Percentiles rank a stretch among this genome's conserved stretches.
phyloP scores from a whole-genome alignment of 2,329 filamentous ascomycete genomes.

The Tolypocladium capitatum region DNA sequence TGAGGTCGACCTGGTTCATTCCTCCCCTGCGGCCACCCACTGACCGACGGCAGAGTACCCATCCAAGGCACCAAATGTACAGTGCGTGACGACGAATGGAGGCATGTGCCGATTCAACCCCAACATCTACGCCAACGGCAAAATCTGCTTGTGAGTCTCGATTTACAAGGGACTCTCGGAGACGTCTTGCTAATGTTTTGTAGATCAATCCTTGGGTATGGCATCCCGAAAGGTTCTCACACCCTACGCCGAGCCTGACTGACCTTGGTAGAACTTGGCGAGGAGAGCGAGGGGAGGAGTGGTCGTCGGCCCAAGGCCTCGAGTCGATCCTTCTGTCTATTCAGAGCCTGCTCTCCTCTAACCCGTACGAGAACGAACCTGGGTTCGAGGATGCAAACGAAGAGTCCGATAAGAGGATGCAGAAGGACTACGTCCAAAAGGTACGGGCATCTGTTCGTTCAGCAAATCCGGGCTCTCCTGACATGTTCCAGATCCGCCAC shows the following conservation, averaged over 20 bases:
- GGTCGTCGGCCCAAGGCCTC: constrained; percentile 90
- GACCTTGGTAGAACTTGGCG: constrained; percentile 66
- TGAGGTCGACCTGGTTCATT: constrained; percentile 18
- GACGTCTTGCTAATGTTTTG: background rate
- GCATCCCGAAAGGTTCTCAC: background rate
- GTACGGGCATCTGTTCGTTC: constrained; percentile 25
- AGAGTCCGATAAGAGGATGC: constrained; percentile 55
- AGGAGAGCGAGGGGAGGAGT: constrained; percentile 80
- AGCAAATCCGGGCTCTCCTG: constrained; percentile 1
- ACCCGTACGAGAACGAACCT: constrained; percentile 93
- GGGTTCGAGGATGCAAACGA: constrained; percentile 71
- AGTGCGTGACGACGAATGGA: constrained; percentile 72
- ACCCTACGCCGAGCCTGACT: background rate
- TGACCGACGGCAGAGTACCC: constrained; percentile 57
- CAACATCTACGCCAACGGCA: constrained; percentile 85
- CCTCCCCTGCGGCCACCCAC: constrained; percentile 2
- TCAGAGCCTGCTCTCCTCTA: constrained; percentile 85
- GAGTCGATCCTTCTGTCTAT: constrained; percentile 93
- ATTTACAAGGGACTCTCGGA: background rate
- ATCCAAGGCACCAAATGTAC: constrained; percentile 46
- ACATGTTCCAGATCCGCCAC: constrained; percentile 58
- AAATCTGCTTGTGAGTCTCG: constrained; percentile 70
- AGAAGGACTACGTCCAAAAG: constrained; percentile 68
- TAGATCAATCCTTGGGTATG: constrained; percentile 76
- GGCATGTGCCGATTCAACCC: constrained; percentile 87